phyloP scores from a whole-genome alignment of 495 filamentous ascomycete species.

The Hyaloscypha hepaticicola region DNA sequence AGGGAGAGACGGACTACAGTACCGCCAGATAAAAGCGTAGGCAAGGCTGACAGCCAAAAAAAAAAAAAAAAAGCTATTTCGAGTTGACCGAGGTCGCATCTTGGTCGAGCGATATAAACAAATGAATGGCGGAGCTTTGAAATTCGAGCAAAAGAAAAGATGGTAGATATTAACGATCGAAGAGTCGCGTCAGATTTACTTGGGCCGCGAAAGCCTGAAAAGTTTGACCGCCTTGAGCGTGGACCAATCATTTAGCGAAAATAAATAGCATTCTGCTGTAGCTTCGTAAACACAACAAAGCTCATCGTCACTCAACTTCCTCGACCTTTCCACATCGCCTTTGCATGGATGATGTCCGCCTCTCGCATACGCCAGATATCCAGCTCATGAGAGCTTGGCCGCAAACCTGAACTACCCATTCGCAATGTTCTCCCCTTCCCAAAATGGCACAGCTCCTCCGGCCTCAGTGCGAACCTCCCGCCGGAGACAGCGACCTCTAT shows the following conservation, averaged over 20 bases:
- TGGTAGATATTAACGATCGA: neutral
- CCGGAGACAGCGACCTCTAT: constrained; percentile 60
- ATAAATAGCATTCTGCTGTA: constrained; percentile 7
- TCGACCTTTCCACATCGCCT: constrained; percentile 4
- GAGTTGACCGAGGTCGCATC: too few species aligned
- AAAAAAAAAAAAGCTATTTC: too few species aligned
- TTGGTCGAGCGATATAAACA: too few species aligned
- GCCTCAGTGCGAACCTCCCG: constrained; percentile 55
- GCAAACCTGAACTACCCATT: neutral
- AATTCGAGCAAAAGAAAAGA: too few species aligned
- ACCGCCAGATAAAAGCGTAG: too few species aligned
- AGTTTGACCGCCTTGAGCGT: neutral
- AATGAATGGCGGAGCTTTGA: too few species aligned
- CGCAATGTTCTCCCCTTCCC: constrained; percentile 32
- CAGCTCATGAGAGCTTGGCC: neutral
- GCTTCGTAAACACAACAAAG: neutral
- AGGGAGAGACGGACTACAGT: too few species aligned
- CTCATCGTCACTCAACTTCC: neutral
- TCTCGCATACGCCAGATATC: neutral
- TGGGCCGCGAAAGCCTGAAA: neutral
- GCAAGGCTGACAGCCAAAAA: too few species aligned
- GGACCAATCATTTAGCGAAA: constrained; percentile 6
- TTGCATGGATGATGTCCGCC: constrained; percentile 9
- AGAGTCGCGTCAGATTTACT: neutral
- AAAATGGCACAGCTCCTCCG: constrained; percentile 36